Evolutionary conservation across 1,284 basidiomycete species (phyloP).

Genomic region (Blastosporella zonata): DNA sequence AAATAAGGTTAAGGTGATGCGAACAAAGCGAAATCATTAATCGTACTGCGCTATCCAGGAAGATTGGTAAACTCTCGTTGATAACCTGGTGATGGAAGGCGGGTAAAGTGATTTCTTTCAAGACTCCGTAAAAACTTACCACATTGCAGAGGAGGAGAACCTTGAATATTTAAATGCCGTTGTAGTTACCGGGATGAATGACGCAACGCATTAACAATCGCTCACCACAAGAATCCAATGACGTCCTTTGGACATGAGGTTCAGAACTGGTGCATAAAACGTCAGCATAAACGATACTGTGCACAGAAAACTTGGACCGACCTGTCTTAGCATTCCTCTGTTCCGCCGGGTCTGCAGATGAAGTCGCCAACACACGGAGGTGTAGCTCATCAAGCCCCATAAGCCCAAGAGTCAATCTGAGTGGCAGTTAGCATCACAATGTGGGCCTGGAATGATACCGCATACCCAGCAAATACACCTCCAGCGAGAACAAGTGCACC

Average conservation of each 20-base stretch:
- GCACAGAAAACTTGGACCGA: conserved; percentile 22
- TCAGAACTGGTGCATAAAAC: conserved; percentile 49
- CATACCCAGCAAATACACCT: conserved; percentile 85
- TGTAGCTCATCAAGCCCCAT: conserved; percentile 97
- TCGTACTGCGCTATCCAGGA: conserved; percentile 80
- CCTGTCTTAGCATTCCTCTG: conserved; percentile 71
- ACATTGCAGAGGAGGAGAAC: conserved; percentile 84
- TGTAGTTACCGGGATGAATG: not conserved
- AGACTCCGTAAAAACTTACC: conserved; percentile 42
- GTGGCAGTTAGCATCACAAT: not conserved
- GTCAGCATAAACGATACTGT: not conserved
- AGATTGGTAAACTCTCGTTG: conserved; percentile 92
- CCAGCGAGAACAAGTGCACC: conserved; percentile 69
- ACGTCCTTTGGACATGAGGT: conserved; percentile 74
- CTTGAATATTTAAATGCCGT: conserved; percentile 32
- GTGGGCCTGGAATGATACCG: conserved; percentile 6
- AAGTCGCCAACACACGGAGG: conserved; percentile 81
- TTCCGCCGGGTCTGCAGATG: conserved; percentile 72
- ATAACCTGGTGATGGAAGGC: conserved; percentile 54
- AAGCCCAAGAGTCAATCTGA: conserved; percentile 80
- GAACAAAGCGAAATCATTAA: conserved; percentile 23
- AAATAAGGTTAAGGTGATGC: not conserved
- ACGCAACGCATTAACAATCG: conserved; percentile 18
- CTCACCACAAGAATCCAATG: conserved; percentile 94
- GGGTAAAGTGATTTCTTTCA: not conserved